Conservation (phyloP, 1,139 yeast species). For the Candida neerlandica region DNA sequence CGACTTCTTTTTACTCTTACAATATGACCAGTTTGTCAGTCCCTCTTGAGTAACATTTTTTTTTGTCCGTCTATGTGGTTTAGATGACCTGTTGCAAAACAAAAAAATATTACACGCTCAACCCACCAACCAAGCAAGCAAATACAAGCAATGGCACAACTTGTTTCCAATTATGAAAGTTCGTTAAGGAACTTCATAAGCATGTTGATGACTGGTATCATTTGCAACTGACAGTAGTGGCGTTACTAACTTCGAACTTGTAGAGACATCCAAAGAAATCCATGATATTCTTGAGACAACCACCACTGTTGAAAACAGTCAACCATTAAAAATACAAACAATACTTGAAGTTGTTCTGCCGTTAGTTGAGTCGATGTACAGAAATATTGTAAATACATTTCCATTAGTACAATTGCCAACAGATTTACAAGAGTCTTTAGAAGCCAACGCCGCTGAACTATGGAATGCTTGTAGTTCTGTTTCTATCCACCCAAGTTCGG, state of each 20-base stretch:
- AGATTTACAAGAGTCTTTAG: slow-evolving; percentile 15
- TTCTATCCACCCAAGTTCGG: neutral
- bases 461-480: slow-evolving; percentile 24
- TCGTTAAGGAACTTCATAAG: slow-evolving; percentile 13
- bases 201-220: slow-evolving; percentile 2
- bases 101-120: neutral
- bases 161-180: slow-evolving; percentile 12
- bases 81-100: slow-evolving; percentile 13
- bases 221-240: neutral
- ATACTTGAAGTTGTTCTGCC: slow-evolving; percentile 13
- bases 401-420: slow-evolving; percentile 8
- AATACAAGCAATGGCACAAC: slow-evolving; percentile 11
- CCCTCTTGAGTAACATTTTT: neutral
- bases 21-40: neutral
- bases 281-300: slow-evolving; percentile 8
- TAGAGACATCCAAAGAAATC: slow-evolving; percentile 14
- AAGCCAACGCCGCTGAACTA: slow-evolving; percentile 22
- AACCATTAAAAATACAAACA: slow-evolving; percentile 10
- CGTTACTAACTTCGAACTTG: neutral
- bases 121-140: neutral
- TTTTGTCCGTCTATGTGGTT: too few relatives aligned
- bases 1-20: neutral
- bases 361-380: slow-evolving; percentile 12
- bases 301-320: slow-evolving; percentile 5
- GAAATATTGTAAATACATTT: slow-evolving; percentile 6